These are phyloP conservation scores for Eragrostis tef DNA, from an alignment of 202 grass and related monocot species.

Conservation along the genomic window DNA sequence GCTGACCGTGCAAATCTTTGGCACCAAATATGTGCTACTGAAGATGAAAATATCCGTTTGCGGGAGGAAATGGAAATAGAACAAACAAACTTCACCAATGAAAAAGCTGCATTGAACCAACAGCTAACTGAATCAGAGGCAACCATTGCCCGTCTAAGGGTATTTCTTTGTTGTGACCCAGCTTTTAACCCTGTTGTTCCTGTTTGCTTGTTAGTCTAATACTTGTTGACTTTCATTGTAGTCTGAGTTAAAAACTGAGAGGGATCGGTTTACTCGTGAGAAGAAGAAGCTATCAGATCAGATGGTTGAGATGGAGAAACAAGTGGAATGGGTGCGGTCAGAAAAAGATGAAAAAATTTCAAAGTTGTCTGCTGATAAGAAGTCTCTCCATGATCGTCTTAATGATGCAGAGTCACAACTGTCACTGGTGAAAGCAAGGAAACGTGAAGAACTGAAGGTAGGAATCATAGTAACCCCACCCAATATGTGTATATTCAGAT, in stretches of 20 bases:
- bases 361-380: constrained; percentile 78
- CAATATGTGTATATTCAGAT: constrained; percentile 8
- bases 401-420: constrained; percentile 84
- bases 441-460: constrained; percentile 90
- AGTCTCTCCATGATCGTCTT: constrained; percentile 74
- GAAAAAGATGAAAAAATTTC: constrained; percentile 88
- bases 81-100: constrained; percentile 61
- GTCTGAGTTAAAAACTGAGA: constrained; percentile 90
- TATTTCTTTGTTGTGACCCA: constrained; percentile 50
- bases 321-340: constrained; percentile 93
- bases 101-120: constrained; percentile 65
- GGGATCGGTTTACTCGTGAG: constrained; percentile 62
- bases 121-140: constrained; percentile 58
- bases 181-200: constrained; percentile 6
- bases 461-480: constrained; percentile 23
- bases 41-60: constrained; percentile 87
- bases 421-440: constrained; percentile 67
- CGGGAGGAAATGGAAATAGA: constrained; percentile 77
- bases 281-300: constrained; percentile 70
- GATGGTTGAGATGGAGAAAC: constrained; percentile 73
- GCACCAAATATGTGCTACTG: constrained; percentile 79
- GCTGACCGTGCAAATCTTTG: constrained; percentile 84
- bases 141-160: constrained; percentile 63
- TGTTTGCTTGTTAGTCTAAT: constrained; percentile 48
- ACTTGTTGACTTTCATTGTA: constrained; percentile 49